Evolutionary conservation across 2,329 filamentous ascomycete genomes (phyloP), one percentile per base, ranked within the genome.

Genomic region (Ambrosiella cleistominuta): DNA sequence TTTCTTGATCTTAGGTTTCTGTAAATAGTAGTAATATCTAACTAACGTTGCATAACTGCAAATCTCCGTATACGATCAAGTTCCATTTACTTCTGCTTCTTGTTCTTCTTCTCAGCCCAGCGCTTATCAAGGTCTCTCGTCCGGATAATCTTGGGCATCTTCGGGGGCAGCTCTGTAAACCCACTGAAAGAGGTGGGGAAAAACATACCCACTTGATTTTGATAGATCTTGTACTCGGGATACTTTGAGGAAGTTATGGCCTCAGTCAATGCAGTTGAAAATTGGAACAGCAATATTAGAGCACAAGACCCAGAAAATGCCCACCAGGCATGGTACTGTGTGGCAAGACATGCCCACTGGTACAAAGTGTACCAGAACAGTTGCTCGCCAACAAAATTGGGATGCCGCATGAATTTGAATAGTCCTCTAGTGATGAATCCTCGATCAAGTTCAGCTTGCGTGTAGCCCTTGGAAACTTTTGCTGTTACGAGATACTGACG

Each of bases 301-400:
- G 75, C 74, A 3, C 83, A 66, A 0, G 83, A 77, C 7, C 91
- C 93, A 8, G 80, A 68, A 54, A 79, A 80, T 1, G 86, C 82
- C 88, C 90, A 98, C 70, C 85, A 91, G 67, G 83, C 83, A 47
- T 83, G 74, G 1, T 76, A 81, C 58, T 82, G 78, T 38, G 83
- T 86, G 57, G 82, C 78, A 67, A 81, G 85, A 69, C 86, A 91
- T 63, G 79, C 81, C 93, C 91, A 98, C 66, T 88, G 80, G 69
- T 97, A 97, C 56, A 97, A 70, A 7, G 82, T 73, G 57, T 95
- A 76, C 93, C 93, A 98, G 65, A 97, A 82, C 37, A 82, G 75
- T 71, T 97, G 93, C 71, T 98, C 93, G 4, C 87, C 88, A 4
- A 86, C 81, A 66, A 97, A 98, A 70, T 98, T 98, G 53, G 93